A percentile compares a stretch with the other conserved stretches of the same genome.
These are phyloP conservation scores for Pelargonium cotyledonis DNA, from an alignment of 441 rosid genomes.

Conservation along the genomic window DNA sequence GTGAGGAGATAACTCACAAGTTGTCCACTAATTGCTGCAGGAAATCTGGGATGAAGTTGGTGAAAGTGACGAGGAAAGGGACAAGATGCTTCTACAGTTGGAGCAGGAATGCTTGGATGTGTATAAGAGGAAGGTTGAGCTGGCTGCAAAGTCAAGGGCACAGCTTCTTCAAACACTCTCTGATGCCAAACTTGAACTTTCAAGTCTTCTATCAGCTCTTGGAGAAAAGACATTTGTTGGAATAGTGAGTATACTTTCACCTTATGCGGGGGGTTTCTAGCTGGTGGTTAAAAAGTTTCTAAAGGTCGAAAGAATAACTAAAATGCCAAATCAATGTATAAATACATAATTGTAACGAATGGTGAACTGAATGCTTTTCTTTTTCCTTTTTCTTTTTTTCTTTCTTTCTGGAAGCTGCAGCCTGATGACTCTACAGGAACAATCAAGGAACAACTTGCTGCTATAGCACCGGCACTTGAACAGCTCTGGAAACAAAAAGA, in stretches of 20 bases:
- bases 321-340: background rate
- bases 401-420: conserved; percentile 32
- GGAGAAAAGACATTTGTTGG: conserved; percentile 68
- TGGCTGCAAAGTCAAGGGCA: conserved; percentile 77
- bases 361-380: background rate
- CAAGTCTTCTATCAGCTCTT: conserved; percentile 69
- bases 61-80: conserved; percentile 79
- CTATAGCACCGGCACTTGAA: conserved; percentile 85
- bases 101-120: conserved; percentile 95
- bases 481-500: conserved; percentile 90
- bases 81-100: conserved; percentile 84
- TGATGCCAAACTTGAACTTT: conserved; percentile 80
- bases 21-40: conserved; percentile 28
- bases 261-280: background rate
- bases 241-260: conserved; percentile 45
- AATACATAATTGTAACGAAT: background rate
- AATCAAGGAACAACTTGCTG: conserved; percentile 88
- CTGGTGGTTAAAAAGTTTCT: background rate
- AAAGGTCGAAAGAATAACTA: background rate
- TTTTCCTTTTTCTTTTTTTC: no score
- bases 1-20: background rate
- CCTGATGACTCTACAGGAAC: conserved; percentile 78
- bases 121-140: conserved; percentile 92
- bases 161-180: conserved; percentile 81
- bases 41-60: conserved; percentile 99